Percentiles rank a stretch among this genome's conserved stretches.
These are phyloP conservation scores for Meyerozyma guilliermondii DNA, from an alignment of 1,139 yeast species.

Conservation along the genomic window DNA sequence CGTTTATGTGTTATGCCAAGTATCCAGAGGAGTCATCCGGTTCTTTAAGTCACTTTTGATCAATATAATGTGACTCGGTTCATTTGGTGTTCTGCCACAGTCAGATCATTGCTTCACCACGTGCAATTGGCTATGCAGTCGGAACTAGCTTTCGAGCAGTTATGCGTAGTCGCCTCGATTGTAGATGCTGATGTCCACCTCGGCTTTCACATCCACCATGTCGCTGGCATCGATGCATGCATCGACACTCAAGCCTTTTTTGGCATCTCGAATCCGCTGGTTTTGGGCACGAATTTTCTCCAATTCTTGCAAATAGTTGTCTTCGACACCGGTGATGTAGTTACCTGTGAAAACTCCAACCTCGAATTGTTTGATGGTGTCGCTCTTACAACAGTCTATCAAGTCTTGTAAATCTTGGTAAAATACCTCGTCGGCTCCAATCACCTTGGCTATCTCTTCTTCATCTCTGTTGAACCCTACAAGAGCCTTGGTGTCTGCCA, in stretches of 20 bases:
- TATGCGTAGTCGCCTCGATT: conserved; percentile 72
- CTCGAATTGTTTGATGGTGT: conserved; percentile 63
- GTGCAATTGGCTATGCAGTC: too few relatives aligned
- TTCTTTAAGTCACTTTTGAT: too few relatives aligned
- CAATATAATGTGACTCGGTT: too few relatives aligned
- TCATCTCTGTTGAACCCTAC: conserved; percentile 81
- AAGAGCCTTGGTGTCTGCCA: conserved; percentile 91
- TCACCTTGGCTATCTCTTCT: conserved; percentile 66
- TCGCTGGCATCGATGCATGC: conserved; percentile 44
- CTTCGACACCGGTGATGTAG: conserved; percentile 89
- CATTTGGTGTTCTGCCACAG: too few relatives aligned
- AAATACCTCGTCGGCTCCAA: conserved; percentile 89
- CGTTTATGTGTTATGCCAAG: too few relatives aligned
- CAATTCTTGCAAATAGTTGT: conserved; percentile 72
- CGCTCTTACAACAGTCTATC: conserved; percentile 68
- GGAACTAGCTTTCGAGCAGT: too few relatives aligned
- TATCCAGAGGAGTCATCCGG: too few relatives aligned
- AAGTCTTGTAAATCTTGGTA: conserved; percentile 84
- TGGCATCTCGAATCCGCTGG: conserved; percentile 50
- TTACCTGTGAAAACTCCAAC: conserved; percentile 97
- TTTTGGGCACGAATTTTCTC: conserved; percentile 81
- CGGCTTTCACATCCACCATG: conserved; percentile 72
- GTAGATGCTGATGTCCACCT: conserved; percentile 84
- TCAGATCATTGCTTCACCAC: too few relatives aligned
- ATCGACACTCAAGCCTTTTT: conserved; percentile 37